Evolutionary conservation across 176 grass and related monocot genomes (phyloP), one percentile per base, ranked within the genome.

Genomic region (Phoenix roebelenii): DNA sequence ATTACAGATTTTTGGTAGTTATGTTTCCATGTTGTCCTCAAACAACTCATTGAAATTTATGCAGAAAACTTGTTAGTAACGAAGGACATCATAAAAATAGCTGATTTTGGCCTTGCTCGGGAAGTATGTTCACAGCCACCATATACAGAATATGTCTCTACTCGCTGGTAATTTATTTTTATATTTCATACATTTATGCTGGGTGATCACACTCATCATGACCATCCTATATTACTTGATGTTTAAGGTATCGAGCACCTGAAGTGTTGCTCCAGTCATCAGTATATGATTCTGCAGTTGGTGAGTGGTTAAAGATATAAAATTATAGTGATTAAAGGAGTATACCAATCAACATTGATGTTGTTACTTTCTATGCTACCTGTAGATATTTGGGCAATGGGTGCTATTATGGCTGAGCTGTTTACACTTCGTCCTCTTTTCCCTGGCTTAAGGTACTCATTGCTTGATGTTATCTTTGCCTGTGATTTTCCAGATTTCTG

Each of bases 311-410:
- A 12, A 12, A 12, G 10, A 44, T 44, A 12, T 44, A 44, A 12
- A 12, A 44, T 14, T 44, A 44, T 1, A 2, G 3, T 44, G 35
- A 44, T 12, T 44, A 44, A 12, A 12, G 35, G 10, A 44, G 10
- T 44, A 44, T 44, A 2, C 1, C 2, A 0, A 44, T 44, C 35
- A 44, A 44, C 10, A 44, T 44, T 44, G 6, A 44, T 44, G 35
- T 72, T 77, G 32, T 69, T 29, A 48, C 54, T 39, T 59, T 25
- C 5, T 56, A 39, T 78, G 63, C 57, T 25, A 67, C 50, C 53
- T 28, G 24, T 84, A 98, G 94, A 98, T 92, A 93, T 98, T 82
- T 98, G 94, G 94, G 94, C 94, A 63, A 98, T 98, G 94, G 94
- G 94, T 85, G 94, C 94, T 65, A 98, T 98, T 71, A 98, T 98